These are phyloP conservation scores for Coniochaeta sp. DNA, from an alignment of 2,329 filamentous ascomycete species.

Conservation along the genomic window DNA sequence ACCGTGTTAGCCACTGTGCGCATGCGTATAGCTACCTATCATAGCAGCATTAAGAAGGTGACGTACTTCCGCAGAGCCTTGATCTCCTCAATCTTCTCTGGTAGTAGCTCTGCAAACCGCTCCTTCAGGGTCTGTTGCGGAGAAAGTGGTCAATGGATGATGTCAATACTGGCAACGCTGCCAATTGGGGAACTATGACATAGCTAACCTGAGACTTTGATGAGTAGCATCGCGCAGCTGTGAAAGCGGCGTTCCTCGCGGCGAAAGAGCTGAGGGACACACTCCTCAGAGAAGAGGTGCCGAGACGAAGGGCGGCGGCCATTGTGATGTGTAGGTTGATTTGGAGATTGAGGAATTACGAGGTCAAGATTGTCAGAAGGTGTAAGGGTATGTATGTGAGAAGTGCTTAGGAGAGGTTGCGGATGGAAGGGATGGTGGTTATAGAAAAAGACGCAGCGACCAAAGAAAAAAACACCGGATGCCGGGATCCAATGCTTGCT, in stretches of 20 bases:
- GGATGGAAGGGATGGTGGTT: slow-evolving; percentile 6
- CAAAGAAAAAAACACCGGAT: slow-evolving; percentile 3
- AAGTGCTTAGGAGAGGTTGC: slow-evolving; percentile 6
- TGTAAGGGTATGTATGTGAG: not conserved
- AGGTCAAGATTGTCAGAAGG: slow-evolving; percentile 4
- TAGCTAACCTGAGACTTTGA: slow-evolving; percentile 75
- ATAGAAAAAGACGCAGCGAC: slow-evolving; percentile 27
- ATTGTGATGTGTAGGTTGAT: slow-evolving; percentile 48
- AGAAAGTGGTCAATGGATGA: slow-evolving; percentile 15
- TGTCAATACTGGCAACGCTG: slow-evolving; percentile 4
- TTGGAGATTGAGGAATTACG: slow-evolving; percentile 20
- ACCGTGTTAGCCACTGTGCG: not conserved
- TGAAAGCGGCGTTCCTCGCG: slow-evolving; percentile 67
- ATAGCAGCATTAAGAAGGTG: not conserved
- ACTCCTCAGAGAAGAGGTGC: slow-evolving; percentile 68
- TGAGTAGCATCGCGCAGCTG: slow-evolving; percentile 83
- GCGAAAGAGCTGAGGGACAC: slow-evolving; percentile 63
- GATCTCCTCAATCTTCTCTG: slow-evolving; percentile 97
- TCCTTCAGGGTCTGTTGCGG: slow-evolving; percentile 81
- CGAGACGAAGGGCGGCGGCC: slow-evolving; percentile 76
- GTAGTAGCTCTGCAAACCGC: slow-evolving; percentile 91
- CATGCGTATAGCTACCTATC: not conserved
- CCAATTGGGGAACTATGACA: slow-evolving; percentile 4
- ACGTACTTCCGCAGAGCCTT: slow-evolving; percentile 94
- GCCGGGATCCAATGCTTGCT: not conserved